phyloP scores from a whole-genome alignment of 306 rosid genomes.

The Lablab purpureus region DNA sequence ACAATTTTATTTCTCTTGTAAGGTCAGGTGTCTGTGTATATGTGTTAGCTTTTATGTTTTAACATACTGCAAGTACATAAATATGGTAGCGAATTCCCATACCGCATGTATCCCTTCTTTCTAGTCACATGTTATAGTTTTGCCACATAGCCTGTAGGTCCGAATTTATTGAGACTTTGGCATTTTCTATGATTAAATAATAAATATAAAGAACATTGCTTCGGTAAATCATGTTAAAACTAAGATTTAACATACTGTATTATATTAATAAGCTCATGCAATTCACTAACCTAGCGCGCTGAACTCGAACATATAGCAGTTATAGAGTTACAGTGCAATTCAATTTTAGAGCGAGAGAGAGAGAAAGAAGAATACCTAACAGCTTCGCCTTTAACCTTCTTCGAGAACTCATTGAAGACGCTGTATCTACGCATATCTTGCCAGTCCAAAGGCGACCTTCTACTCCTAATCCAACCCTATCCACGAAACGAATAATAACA shows the following conservation, averaged over 20 bases:
- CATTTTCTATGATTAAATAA: neutral
- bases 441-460: slow-evolving; percentile 55
- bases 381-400: slow-evolving; percentile 81
- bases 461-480: slow-evolving; percentile 50
- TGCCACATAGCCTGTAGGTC: neutral
- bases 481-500: neutral
- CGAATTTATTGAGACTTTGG: neutral
- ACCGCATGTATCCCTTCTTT: neutral
- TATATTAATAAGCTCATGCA: neutral
- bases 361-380: slow-evolving; percentile 55
- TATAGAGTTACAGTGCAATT: neutral
- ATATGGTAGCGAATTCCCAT: neutral
- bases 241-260: neutral
- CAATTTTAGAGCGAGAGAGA: neutral
- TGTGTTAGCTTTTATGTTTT: neutral
- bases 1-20: neutral
- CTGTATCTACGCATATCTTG: slow-evolving; percentile 60
- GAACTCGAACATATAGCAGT: neutral
- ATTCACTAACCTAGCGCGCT: neutral
- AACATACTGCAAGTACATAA: neutral
- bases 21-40: neutral
- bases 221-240: neutral
- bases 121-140: neutral
- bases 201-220: neutral
- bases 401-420: slow-evolving; percentile 83